Conservation (phyloP, 805 yeast genomes). For the Vanderwaltozyma yarrowii region DNA sequence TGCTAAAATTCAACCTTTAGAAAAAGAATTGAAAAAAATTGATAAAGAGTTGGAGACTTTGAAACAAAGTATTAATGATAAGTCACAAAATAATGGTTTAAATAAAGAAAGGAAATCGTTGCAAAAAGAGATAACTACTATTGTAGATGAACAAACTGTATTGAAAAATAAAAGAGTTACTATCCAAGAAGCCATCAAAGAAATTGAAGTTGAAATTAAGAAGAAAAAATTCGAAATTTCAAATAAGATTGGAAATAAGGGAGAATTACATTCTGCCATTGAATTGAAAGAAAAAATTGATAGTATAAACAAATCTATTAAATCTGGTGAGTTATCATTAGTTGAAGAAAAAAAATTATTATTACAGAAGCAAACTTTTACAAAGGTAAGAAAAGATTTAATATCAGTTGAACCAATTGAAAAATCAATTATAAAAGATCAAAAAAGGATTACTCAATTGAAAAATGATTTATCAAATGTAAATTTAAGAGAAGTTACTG, state of each 20-base stretch:
- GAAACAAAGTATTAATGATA: neutral
- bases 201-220: conserved; percentile 56
- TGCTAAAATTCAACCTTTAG: neutral
- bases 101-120: conserved; percentile 13
- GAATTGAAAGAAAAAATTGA: conserved; percentile 58
- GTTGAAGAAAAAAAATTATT: conserved; percentile 81
- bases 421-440: conserved; percentile 65
- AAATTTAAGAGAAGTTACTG: conserved; percentile 51
- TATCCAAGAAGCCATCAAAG: conserved; percentile 54
- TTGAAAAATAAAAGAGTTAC: conserved; percentile 34
- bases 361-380: conserved; percentile 69
- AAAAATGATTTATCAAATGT: conserved; percentile 48
- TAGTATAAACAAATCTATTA: conserved; percentile 58
- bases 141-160: conserved; percentile 36
- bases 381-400: conserved; percentile 69
- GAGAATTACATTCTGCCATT: conserved; percentile 50
- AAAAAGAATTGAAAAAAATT: neutral
- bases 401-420: conserved; percentile 61
- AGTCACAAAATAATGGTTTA: too few species aligned
- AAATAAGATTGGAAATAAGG: conserved; percentile 15
- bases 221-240: conserved; percentile 58
- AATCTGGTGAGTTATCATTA: conserved; percentile 65
- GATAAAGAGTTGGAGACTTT: neutral
- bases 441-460: conserved; percentile 59
- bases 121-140: conserved; percentile 34